A percentile compares a stretch with the other conserved stretches of the same genome.
phyloP scores from a whole-genome alignment of 805 yeast genomes.

The Myxozyma geophila region DNA sequence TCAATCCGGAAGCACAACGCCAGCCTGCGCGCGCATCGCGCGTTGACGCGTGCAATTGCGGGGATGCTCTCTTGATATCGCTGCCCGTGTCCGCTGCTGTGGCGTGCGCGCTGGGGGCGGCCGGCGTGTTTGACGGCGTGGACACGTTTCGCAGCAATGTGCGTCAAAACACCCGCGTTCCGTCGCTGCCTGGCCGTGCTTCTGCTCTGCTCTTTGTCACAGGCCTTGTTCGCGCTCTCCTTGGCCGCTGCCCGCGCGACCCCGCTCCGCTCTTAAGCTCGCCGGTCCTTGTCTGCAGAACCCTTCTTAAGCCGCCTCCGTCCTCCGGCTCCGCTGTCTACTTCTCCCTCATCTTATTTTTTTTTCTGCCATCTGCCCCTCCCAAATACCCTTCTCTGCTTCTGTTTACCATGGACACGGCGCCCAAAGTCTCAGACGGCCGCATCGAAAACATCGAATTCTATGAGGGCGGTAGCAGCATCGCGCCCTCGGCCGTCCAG shows the following conservation, averaged over 20 bases:
- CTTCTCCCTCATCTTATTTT: not conserved
- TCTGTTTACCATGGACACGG: not conserved
- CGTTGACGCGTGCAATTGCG: too few relatives aligned
- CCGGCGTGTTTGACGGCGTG: too few relatives aligned
- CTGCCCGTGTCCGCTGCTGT: too few relatives aligned
- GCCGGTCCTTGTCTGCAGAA: not conserved
- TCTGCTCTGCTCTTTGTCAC: not conserved
- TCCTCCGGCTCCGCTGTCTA: not conserved
- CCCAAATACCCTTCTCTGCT: too few relatives aligned
- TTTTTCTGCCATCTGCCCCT: too few relatives aligned
- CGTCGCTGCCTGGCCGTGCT: not conserved
- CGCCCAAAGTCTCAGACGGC: not conserved
- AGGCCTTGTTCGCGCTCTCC: constrained; percentile 1
- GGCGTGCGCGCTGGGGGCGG: too few relatives aligned
- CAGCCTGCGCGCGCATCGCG: too few relatives aligned
- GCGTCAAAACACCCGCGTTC: too few relatives aligned
- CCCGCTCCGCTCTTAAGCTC: constrained; percentile 1
- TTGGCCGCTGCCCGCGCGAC: not conserved
- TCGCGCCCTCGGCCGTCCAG: constrained; percentile 8
- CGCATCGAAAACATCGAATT: constrained; percentile 8
- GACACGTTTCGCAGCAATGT: too few relatives aligned
- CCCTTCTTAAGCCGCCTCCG: too few relatives aligned
- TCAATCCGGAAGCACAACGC: too few relatives aligned
- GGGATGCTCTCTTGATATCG: too few relatives aligned
- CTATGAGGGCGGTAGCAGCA: constrained; percentile 8